Percentiles rank a stretch among this genome's conserved stretches.
phyloP scores from a whole-genome alignment of 208 protist genomes.

The Trypanosoma scelopori region DNA sequence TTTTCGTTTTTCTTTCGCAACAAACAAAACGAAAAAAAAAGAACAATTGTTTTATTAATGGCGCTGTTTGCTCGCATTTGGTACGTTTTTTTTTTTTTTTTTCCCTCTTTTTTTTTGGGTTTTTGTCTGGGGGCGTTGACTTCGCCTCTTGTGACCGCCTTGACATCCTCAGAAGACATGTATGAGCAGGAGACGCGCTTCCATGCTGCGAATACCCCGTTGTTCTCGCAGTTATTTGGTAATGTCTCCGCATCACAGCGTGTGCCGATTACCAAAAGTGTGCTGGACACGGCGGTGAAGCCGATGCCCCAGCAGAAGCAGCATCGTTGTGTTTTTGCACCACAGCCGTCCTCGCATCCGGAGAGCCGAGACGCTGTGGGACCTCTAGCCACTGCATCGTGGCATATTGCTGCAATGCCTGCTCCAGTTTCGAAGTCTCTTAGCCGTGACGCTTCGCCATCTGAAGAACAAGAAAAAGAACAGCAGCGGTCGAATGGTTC shows the following conservation, averaged over 20 bases:
- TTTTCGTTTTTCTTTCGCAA: no score
- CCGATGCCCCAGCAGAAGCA: neutral
- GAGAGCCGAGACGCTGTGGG: neutral
- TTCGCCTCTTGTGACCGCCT: no score
- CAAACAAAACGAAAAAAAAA: no score
- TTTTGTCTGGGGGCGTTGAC: no score
- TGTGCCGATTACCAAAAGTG: neutral
- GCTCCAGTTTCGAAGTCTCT: neutral
- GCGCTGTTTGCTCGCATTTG: no score
- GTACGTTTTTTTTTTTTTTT: no score
- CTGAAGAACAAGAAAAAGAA: no score
- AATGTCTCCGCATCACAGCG: neutral
- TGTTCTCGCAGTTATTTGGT: slow-evolving; percentile 40
- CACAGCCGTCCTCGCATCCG: no score
- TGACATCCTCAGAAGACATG: slow-evolving; percentile 10
- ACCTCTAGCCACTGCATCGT: neutral
- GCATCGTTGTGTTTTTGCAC: neutral
- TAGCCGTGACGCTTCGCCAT: no score
- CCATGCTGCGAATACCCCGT: slow-evolving; percentile 32
- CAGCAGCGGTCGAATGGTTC: neutral
- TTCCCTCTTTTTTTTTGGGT: no score
- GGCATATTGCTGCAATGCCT: neutral
- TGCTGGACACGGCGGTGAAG: neutral
- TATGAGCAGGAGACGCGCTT: slow-evolving; percentile 39
- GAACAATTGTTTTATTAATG: no score